These are phyloP conservation scores for Tuber brumale DNA, from an alignment of 495 filamentous ascomycete genomes.

Conservation along the genomic window DNA sequence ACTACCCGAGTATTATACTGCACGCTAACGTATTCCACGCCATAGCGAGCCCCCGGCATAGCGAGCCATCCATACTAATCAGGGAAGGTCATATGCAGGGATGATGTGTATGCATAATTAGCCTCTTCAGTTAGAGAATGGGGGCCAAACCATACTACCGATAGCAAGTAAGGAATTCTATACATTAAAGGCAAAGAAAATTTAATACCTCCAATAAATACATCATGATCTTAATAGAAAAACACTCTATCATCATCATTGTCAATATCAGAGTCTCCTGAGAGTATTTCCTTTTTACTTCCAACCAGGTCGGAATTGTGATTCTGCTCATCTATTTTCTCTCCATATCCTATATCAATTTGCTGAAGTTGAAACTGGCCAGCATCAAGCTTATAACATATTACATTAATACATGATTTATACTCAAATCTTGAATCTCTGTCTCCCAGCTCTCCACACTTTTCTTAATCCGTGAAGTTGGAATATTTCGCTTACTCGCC, in stretches of 20 bases:
- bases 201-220: not conserved
- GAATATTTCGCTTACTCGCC: not conserved
- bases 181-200: too few relatives aligned
- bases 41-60: too few relatives aligned
- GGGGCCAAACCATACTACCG: too few relatives aligned
- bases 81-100: too few relatives aligned
- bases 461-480: not conserved
- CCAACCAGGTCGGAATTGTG: too few relatives aligned
- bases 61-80: too few relatives aligned
- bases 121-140: too few relatives aligned
- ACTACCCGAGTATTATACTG: too few relatives aligned
- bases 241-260: not conserved
- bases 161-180: too few relatives aligned
- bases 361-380: not conserved
- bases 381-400: not conserved
- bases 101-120: too few relatives aligned
- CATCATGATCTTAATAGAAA: not conserved
- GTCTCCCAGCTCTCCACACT: not conserved
- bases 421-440: not conserved
- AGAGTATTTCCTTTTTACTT: not conserved
- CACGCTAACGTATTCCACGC: too few relatives aligned
- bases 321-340: not conserved
- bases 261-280: not conserved
- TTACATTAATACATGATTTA: not conserved
- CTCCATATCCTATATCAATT: not conserved